phyloP scores from a whole-genome alignment of 306 rosid genomes.

The Cucurbita pepo region DNA sequence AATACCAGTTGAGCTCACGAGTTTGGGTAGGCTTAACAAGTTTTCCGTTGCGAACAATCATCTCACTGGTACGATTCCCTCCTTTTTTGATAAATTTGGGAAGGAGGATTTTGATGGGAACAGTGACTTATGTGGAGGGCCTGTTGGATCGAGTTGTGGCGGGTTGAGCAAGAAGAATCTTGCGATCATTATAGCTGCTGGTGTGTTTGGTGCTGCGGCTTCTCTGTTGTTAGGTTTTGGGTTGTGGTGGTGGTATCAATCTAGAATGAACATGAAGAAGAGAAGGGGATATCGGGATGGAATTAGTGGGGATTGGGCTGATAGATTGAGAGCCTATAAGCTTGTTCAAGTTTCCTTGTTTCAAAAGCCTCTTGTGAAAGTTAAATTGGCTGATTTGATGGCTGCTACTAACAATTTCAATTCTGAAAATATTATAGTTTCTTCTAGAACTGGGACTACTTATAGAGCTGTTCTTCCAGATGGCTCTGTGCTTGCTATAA shows the following conservation, averaged over 20 bases:
- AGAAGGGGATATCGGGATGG: conserved; percentile 30
- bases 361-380: conserved; percentile 86
- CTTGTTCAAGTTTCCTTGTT: conserved; percentile 75
- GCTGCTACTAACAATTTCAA: conserved; percentile 67
- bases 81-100: conserved; percentile 13
- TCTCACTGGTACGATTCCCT: conserved; percentile 48
- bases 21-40: conserved; percentile 36
- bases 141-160: conserved; percentile 69
- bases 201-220: conserved; percentile 88
- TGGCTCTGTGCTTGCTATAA: conserved; percentile 69
- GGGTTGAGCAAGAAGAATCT: conserved; percentile 73
- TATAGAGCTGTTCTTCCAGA: conserved; percentile 76
- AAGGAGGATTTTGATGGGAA: conserved; percentile 50
- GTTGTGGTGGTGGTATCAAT: conserved; percentile 88
- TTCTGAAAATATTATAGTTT: conserved; percentile 35
- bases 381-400: conserved; percentile 79
- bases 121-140: conserved; percentile 58
- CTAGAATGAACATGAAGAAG: conserved; percentile 30
- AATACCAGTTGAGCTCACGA: conserved; percentile 46
- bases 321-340: conserved; percentile 54
- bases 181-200: conserved; percentile 82
- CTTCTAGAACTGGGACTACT: conserved; percentile 68
- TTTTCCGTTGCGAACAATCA: conserved; percentile 54
- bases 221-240: conserved; percentile 66
- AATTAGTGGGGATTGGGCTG: conserved; percentile 54